Conservation (phyloP, 1,284 basidiomycete genomes). For the Abortiporus biennis region DNA sequence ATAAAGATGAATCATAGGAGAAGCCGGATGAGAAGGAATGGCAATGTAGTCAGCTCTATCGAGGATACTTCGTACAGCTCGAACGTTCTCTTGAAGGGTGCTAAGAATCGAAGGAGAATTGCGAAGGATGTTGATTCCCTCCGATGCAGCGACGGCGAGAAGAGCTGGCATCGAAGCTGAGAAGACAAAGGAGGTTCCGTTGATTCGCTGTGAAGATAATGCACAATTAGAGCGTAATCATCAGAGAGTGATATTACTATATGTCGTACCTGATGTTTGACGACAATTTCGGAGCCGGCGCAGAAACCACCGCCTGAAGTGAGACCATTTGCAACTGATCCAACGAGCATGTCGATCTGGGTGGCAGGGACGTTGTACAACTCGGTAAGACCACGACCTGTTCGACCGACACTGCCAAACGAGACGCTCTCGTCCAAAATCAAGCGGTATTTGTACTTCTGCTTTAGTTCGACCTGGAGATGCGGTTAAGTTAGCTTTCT, state of each 20-base stretch:
- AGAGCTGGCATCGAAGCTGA: conserved; percentile 93
- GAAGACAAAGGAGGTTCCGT: conserved; percentile 93
- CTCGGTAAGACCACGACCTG: conserved; percentile 93
- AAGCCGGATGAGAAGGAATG: conserved; percentile 81
- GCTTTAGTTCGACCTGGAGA: conserved; percentile 83
- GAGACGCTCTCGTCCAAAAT: conserved; percentile 94
- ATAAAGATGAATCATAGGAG: conserved; percentile 86
- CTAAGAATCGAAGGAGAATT: conserved; percentile 71
- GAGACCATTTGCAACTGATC: conserved; percentile 84
- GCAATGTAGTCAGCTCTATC: conserved; percentile 77
- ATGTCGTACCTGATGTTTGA: conserved; percentile 74
- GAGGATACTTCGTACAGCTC: conserved; percentile 69
- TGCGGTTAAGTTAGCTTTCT: neutral
- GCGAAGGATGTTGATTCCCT: conserved; percentile 76
- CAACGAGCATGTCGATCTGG: conserved; percentile 78
- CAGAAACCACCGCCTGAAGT: conserved; percentile 92
- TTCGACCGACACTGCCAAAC: conserved; percentile 89
- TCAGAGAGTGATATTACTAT: neutral
- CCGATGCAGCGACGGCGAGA: conserved; percentile 82
- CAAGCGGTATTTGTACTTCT: conserved; percentile 93
- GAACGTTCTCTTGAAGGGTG: conserved; percentile 78
- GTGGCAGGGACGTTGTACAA: conserved; percentile 83
- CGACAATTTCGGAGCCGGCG: conserved; percentile 80
- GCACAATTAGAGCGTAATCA: neutral
- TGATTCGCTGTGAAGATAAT: conserved; percentile 75